Evolutionary conservation across 139 green algal genomes (phyloP).

Genomic region (Coelastrella sp.): DNA sequence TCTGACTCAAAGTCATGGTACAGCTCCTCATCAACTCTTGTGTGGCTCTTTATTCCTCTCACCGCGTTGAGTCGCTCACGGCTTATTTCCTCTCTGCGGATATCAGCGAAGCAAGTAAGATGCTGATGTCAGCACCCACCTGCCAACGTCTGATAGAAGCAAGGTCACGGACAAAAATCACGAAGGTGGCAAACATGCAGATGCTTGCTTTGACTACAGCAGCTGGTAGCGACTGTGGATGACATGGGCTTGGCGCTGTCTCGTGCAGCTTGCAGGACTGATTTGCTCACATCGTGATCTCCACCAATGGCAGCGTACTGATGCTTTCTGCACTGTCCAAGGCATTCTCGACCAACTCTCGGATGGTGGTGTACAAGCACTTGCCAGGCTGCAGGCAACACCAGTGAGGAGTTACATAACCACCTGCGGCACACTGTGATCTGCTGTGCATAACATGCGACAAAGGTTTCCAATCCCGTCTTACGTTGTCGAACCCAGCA

Average conservation of each 20-base stretch:
- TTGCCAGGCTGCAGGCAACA: constrained; percentile 96
- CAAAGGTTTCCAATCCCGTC: not conserved
- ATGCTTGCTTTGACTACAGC: no score
- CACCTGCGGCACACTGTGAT: no score
- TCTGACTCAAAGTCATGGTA: constrained; percentile 96
- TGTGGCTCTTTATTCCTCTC: constrained; percentile 82
- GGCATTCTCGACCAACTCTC: constrained; percentile 97
- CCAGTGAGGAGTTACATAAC: no score
- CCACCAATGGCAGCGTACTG: constrained; percentile 79
- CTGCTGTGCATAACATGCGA: no score
- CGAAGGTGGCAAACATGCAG: no score
- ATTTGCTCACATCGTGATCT: constrained; percentile 80
- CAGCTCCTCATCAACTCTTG: constrained; percentile 87
- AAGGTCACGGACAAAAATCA: no score
- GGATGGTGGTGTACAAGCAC: constrained; percentile 95
- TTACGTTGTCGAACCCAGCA: constrained; percentile 96
- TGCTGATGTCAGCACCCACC: not conserved
- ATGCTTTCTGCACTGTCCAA: constrained; percentile 93
- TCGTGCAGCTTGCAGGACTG: not conserved
- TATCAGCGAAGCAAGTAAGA: not conserved
- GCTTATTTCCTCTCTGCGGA: constrained; percentile 84
- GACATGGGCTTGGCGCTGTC: not conserved
- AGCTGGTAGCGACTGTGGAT: no score
- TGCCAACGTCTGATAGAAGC: no score
- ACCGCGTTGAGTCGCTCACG: constrained; percentile 82